phyloP scores from a whole-genome alignment of 1,139 yeast species.

The Geotrichum fermentans region DNA sequence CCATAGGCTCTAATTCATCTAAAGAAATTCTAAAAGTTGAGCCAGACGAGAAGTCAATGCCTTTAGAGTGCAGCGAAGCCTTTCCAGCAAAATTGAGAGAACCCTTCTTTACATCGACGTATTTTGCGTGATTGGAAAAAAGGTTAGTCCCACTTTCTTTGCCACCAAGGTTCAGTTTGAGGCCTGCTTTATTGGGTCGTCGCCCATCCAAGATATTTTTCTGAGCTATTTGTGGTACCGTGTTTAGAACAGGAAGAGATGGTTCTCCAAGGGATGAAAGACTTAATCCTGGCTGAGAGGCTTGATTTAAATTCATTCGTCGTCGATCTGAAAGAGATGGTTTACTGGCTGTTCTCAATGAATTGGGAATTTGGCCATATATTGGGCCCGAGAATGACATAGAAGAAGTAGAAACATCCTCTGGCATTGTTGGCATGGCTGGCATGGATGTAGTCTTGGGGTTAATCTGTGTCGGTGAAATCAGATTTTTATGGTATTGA shows the following conservation, averaged over 20 bases:
- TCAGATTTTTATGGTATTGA: slow-evolving; percentile 1
- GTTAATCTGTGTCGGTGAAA: neutral
- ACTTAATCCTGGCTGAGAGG: slow-evolving; percentile 2
- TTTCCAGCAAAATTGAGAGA: slow-evolving; percentile 88
- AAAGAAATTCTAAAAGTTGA: slow-evolving; percentile 79
- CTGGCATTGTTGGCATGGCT: neutral
- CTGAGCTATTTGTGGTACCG: slow-evolving; percentile 7
- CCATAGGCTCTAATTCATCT: slow-evolving; percentile 77
- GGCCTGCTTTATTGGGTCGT: slow-evolving; percentile 17
- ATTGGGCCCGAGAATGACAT: slow-evolving; percentile 13
- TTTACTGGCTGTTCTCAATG: slow-evolving; percentile 19
- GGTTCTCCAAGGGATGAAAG: slow-evolving; percentile 1
- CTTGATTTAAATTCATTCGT: slow-evolving; percentile 29
- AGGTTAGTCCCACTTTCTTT: slow-evolving; percentile 22
- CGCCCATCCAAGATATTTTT: neutral
- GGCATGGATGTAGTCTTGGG: neutral
- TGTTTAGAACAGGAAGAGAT: neutral
- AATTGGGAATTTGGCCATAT: slow-evolving; percentile 11
- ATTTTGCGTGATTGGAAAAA: slow-evolving; percentile 79
- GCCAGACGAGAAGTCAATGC: slow-evolving; percentile 86
- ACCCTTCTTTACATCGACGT: slow-evolving; percentile 87
- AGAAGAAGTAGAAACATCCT: neutral
- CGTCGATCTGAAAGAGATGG: slow-evolving; percentile 37
- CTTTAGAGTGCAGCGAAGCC: slow-evolving; percentile 85
- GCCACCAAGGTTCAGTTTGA: slow-evolving; percentile 15